Base-by-base conservation (phyloP, 108 stramenopile genomes). In the Nitzschia sp. region DNA sequence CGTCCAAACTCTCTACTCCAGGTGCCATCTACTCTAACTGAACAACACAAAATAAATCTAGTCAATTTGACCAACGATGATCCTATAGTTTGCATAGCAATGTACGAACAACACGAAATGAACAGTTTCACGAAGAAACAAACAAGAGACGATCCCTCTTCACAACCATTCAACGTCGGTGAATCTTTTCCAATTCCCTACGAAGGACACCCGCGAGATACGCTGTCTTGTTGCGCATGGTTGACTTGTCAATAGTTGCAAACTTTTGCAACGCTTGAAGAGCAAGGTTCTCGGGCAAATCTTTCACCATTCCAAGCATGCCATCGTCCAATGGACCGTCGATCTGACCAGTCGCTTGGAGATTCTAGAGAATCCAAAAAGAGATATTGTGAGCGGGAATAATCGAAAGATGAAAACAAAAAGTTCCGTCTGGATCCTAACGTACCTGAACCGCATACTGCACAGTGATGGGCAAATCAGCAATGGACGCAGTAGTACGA, bases 121-220 rank as follows among this genome's bases (percentile, higher is more conserved):
- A n/a, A n/a, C n/a, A n/a, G n/a, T n/a, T n/a, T n/a, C n/a, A n/a
- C n/a, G n/a, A n/a, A n/a, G 38, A 42, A 42, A 42, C 38, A 42
- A 42, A 42, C 38, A 42, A 42, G 15, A 42, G 8, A 15, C 18
- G 53, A 54, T n/a, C 6, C 6, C 11, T 19, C n/a, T n/a, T n/a
- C n/a, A n/a, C n/a, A n/a, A 29, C 27, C 11, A 58, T 49, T 58
- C 72, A 82, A 9, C 91, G 83, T 24, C 76, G 59, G 47, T 88
- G 74, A 45, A 85, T 82, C 30, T 57, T 66, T 51, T 85, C 82
- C 31, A 90, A 61, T 59, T 93, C 91, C 42, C 89, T 75, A 63
- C 87, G 82, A 26, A 93, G 72, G 8, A 93, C 73, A 31, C 91
- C 91, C 5, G 79, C 77, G 1, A 93, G 78, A 49, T 93, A 93